Base-by-base conservation (phyloP, 2,329 filamentous ascomycete genomes). In the Colletotrichum tamarilloi region DNA sequence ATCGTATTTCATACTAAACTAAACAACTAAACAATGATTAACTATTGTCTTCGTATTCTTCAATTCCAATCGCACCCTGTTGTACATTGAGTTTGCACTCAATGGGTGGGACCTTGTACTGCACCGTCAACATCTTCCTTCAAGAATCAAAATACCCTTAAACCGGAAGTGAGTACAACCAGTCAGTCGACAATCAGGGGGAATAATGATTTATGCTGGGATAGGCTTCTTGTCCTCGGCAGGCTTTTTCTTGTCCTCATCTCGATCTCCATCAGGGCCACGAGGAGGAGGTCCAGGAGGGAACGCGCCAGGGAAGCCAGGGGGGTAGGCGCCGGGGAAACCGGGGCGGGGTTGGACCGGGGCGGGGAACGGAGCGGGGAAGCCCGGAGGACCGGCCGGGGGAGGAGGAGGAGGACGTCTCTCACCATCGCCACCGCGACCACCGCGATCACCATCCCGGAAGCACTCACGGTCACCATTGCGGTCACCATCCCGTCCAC, bases 291-390 rank as follows among this genome's bases (percentile, higher is more conserved):
- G 22, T 24, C 22, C 32, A 5, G 42, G 14, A 5, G 62, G 52
- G 38, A n/a, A 19, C 4, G 58, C 58, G 24, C 35, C 58, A 19
- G 63, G 63, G 32, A 46, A 59, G 19, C 38, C 62, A 12, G 67
- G 60, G 11, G 62, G 68, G 12, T 62, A 62, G 5, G 24, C 59
- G 8, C 49, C 68, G 30, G 57, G 65, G 28, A 72, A 72, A 19
- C 64, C 64, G 46, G 68, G 68, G 11, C 30, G 49, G 32, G 56
- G 57, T 52, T 62, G 69, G 7, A 67, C n/a, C n/a, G 66, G 70
- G 24, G 55, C 42, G 42, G 59, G 70, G 70, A 69, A 68, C 30
- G 59, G 68, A 9, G 68, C 68, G 11, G 68, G 62, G 46, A 73
- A 69, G 42, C 42, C 42, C 4, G 63, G 58, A 19, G n/a, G 14